Conservation (phyloP, 106 monocot genomes). For the Dendrobium officinale region DNA sequence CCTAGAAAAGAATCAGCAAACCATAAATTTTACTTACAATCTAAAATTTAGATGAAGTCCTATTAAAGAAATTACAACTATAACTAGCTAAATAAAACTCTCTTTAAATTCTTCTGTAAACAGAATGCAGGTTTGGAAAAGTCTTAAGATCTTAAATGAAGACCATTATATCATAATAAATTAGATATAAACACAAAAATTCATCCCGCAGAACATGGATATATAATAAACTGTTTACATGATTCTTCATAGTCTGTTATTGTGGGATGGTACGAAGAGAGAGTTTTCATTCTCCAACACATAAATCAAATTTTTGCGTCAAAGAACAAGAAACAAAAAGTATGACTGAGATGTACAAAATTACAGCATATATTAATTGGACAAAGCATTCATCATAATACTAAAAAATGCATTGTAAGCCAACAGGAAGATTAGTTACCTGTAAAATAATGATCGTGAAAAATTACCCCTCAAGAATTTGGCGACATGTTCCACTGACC, state of each 20-base stretch:
- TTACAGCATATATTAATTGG: neutral
- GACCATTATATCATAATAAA: no score
- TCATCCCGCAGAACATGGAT: neutral
- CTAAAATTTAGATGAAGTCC: neutral
- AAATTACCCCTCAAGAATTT: constrained; percentile 72
- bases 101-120: neutral
- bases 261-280: neutral
- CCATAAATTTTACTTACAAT: neutral
- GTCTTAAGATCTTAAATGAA: neutral
- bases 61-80: neutral
- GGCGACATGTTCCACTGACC: constrained; percentile 60
- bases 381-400: neutral
- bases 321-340: neutral
- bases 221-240: neutral
- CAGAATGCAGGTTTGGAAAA: neutral
- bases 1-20: constrained; percentile 31
- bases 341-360: neutral
- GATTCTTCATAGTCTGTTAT: neutral
- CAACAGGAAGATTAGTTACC: constrained; percentile 20
- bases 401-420: neutral
- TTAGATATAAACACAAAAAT: neutral
- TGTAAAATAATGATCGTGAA: constrained; percentile 50
- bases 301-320: neutral
- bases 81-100: neutral
- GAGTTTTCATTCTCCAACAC: neutral